Evolutionary conservation across 2,329 filamentous ascomycete species (phyloP), one percentile per base, ranked within the genome.

Genomic region (Monilinia polystroma): DNA sequence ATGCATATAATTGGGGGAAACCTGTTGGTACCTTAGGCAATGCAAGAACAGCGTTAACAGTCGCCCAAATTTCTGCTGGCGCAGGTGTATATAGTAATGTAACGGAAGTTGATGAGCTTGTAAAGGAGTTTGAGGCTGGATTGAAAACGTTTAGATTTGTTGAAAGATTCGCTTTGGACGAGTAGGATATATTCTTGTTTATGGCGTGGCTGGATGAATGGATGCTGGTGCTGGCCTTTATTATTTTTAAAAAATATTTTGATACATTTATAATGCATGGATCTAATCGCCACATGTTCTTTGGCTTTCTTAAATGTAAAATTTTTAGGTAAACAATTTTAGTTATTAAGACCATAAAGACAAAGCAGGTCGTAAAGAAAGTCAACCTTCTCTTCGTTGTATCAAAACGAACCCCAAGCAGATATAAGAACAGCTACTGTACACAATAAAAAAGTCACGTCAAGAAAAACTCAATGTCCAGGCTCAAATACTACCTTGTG

Each of bases 401-500:
- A 55, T 55, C 18, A 2, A n/a, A 55, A 38, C 11, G 1, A 55
- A 4, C 12, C 4, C 32, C 32, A 38, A 20, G 16, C 12, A 18
- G 20, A 20, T 23, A 43, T 38, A 4, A 23, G 7, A 12, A 20
- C 49, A 52, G 6, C 23, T 52, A 16, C 12, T 26, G 18, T 55
- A n/a, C 18, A n/a, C 4, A 3, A 35, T n/a, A 5, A 54, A 54
- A 55, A n/a, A 2, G 1, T 35, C 16, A 12, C 18, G 3, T 3
- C 23, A 20, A 12, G 14, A 0, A 5, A 1, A 18, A 26, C 3
- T 60, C 32, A 67, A 63, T 72, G 69, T 51, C 70, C 72, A 18
- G 69, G 70, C 18, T 82, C 83, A 74, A 92, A 92, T 20, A 91
- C 83, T 18, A 92, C 87, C 80, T 92, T 92, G 73, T 91, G 88